Evolutionary conservation across 2,329 filamentous ascomycete species (phyloP).

Genomic region (Ophiocordyceps australis): DNA sequence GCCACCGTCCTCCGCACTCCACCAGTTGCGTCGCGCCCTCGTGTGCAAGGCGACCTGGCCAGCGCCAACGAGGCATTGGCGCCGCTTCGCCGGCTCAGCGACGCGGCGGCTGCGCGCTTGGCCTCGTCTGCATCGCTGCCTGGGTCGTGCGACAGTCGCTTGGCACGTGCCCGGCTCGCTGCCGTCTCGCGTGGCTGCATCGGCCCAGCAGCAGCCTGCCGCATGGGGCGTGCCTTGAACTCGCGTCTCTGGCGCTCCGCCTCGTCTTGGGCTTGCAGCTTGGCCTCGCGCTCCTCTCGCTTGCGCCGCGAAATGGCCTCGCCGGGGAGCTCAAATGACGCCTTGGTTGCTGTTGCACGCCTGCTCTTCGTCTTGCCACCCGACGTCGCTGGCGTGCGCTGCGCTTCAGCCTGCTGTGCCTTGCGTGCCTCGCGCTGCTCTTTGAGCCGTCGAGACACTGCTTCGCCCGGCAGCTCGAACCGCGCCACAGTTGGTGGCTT

Average conservation of each 20-base stretch:
- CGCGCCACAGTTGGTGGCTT: conserved; percentile 34
- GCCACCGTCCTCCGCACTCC: too few species aligned
- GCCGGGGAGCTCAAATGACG: conserved; percentile 43
- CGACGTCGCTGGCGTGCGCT: too few species aligned
- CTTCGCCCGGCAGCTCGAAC: conserved; percentile 46
- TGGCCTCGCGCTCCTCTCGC: conserved; percentile 35
- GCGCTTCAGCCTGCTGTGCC: conserved; percentile 14
- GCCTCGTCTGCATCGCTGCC: too few species aligned
- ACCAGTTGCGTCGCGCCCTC: too few species aligned
- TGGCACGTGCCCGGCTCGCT: conserved; percentile 33
- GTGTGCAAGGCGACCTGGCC: too few species aligned
- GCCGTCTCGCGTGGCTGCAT: conserved; percentile 35
- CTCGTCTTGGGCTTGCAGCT: conserved; percentile 36
- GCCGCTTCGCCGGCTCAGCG: too few species aligned
- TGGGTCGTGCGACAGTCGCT: too few species aligned
- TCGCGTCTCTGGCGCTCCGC: conserved; percentile 41
- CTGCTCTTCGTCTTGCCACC: too few species aligned
- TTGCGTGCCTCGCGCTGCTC: conserved; percentile 39
- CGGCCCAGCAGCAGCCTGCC: conserved; percentile 20
- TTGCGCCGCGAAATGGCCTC: conserved; percentile 39
- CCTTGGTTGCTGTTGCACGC: conserved; percentile 21
- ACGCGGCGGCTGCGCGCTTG: too few species aligned
- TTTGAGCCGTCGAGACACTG: conserved; percentile 35
- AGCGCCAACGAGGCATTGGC: too few species aligned
- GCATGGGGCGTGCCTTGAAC: conserved; percentile 43